Evolutionary conservation across 2,329 filamentous ascomycete genomes (phyloP).

Genomic region (Juglanconis sp.): DNA sequence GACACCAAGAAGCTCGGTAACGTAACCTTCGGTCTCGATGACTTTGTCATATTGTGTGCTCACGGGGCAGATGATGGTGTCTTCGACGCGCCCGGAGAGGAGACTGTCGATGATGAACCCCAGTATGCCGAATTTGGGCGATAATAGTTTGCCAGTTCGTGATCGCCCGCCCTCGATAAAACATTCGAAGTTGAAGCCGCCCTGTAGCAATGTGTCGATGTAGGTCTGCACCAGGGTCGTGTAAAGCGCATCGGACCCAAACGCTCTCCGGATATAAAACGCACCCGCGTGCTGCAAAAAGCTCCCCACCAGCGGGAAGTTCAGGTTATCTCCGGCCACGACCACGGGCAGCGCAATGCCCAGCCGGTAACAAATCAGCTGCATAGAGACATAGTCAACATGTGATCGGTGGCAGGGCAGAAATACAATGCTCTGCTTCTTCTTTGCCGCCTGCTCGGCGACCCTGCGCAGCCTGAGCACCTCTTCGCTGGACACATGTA

Average conservation of each 20-base stretch:
- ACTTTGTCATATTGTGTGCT: constrained; percentile 99
- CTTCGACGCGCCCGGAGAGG: constrained; percentile 80
- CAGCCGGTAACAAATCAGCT: constrained; percentile 91
- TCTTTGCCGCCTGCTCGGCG: constrained; percentile 75
- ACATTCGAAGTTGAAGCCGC: constrained; percentile 93
- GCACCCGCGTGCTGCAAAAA: constrained; percentile 96
- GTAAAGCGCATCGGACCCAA: constrained; percentile 89
- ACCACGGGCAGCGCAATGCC: constrained; percentile 87
- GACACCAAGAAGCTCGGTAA: constrained; percentile 86
- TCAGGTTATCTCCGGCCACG: constrained; percentile 93
- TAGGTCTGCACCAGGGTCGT: constrained; percentile 92
- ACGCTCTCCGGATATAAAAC: constrained; percentile 92
- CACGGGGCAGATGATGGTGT: constrained; percentile 91
- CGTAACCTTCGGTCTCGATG: constrained; percentile 95
- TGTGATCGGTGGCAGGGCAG: constrained; percentile 92
- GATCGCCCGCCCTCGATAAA: constrained; percentile 96
- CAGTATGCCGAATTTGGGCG: constrained; percentile 93
- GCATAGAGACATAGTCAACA: constrained; percentile 92
- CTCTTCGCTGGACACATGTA: constrained; percentile 94
- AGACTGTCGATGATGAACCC: constrained; percentile 89
- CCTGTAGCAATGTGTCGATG: constrained; percentile 85
- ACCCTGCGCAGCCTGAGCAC: constrained; percentile 78
- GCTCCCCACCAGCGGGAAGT: constrained; percentile 83
- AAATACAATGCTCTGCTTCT: constrained; percentile 95
- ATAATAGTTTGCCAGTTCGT: constrained; percentile 86